A percentile compares a stretch with the other conserved stretches of the same genome.
Evolutionary conservation across 1,139 yeast species (phyloP).

Genomic region (Saccharomyces pastorianus): DNA sequence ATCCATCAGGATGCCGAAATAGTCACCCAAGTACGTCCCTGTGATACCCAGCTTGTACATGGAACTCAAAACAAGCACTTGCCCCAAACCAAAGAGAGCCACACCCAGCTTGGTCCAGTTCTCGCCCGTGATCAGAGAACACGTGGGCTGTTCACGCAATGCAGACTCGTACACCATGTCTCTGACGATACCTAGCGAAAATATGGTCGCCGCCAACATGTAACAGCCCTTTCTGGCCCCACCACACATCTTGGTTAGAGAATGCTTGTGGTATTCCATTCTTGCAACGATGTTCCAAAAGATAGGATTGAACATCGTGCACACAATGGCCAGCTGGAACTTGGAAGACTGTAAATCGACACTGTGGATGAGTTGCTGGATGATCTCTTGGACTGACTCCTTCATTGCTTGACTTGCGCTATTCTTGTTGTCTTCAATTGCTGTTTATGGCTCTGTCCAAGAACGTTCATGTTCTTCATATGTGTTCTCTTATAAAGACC

Average conservation of each 20-base stretch:
- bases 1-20: constrained; percentile 90
- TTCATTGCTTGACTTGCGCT: background rate
- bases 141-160: constrained; percentile 48
- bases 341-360: constrained; percentile 8
- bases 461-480: background rate
- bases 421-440: background rate
- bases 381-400: background rate
- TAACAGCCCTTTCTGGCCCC: constrained; percentile 69
- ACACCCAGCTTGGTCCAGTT: constrained; percentile 34
- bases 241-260: constrained; percentile 62
- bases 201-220: constrained; percentile 69
- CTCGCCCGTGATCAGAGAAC: constrained; percentile 38
- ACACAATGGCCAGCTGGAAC: constrained; percentile 37
- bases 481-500: background rate
- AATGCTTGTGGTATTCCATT: constrained; percentile 65
- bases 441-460: background rate
- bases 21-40: constrained; percentile 94
- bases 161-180: constrained; percentile 70
- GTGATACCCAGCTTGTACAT: constrained; percentile 95
- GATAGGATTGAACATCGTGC: constrained; percentile 83
- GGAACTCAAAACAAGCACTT: constrained; percentile 67
- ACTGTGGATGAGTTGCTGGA: constrained; percentile 3
- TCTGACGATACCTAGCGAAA: constrained; percentile 72
- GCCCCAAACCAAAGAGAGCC: constrained; percentile 55
- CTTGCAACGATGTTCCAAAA: constrained; percentile 95